Base-by-base conservation (phyloP, 139 green algal genomes). In the Picochlorum sp. region DNA sequence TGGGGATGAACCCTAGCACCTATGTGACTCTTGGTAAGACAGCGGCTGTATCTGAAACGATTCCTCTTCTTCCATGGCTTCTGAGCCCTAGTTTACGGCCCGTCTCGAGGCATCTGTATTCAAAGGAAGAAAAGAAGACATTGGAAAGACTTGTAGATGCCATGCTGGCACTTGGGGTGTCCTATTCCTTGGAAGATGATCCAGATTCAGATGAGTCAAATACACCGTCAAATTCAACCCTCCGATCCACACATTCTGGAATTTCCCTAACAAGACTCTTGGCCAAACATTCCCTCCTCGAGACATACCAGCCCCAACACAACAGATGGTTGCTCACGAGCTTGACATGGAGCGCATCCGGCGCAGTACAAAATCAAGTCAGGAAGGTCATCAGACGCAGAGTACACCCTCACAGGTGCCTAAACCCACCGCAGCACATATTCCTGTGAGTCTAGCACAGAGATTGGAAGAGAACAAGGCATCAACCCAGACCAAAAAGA, bases 251-350 rank as follows among this genome's bases (percentile, higher is more conserved):
- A 51, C 18, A 8, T 51, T 81, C 1, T 67, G 49, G 34, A 5
- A 21, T 85, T 76, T 62, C 38, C 32, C 62, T 64, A 15, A 49
- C 15, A n/a, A 34, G 20, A 18, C 18, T 3, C 30, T 41, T 9
- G 15, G 15, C 34, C 45, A 26, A 32, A 45, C 21, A 23, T 49
- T 21, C 51, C 6, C 28, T 8, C 57, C 8, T 58, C 47, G 30
- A 21, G 47, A 32, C 13, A 52, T 90, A 71, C 80, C 87, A 3
- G 24, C 80, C 30, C 79, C 83, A 16, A 56, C 89, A 30, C 73
- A 82, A n/a, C 87, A 95, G 73, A 77, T 90, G 62, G 62, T 95
- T 10, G 73, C 68, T 26, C 81, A 87, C 67, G 71, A 85, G 44
- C 78, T 80, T 5, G 66, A 79, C n/a, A 63, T 82, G 57, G 86